Evolutionary conservation across 257 asterid genomes (phyloP).

Genomic region (Nicotiana tabacum): DNA sequence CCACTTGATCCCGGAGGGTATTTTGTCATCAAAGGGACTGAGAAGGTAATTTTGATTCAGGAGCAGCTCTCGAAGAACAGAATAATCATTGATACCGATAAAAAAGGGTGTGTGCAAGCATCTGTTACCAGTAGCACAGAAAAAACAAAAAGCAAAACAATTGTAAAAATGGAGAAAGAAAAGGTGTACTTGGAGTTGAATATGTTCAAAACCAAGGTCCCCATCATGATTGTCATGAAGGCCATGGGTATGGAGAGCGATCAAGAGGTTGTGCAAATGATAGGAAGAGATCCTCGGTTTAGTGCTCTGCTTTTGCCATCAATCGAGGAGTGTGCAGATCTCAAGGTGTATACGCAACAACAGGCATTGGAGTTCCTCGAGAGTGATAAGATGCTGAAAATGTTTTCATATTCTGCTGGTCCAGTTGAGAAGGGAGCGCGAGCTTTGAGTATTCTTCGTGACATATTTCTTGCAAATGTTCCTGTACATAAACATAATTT

Average conservation of each 20-base stretch:
- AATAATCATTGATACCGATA: conserved; percentile 85
- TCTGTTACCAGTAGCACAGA: conserved; percentile 90
- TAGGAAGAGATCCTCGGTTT: conserved; percentile 95
- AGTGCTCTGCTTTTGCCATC: conserved; percentile 86
- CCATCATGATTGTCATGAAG: conserved; percentile 85
- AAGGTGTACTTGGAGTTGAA: conserved; percentile 69
- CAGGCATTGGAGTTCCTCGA: conserved; percentile 85
- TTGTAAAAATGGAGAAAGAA: conserved; percentile 81
- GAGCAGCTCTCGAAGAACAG: conserved; percentile 98
- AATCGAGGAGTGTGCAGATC: conserved; percentile 81
- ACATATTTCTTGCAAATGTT: conserved; percentile 68
- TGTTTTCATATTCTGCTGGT: conserved; percentile 18
- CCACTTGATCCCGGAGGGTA: conserved; percentile 99
- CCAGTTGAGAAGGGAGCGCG: conserved; percentile 58
- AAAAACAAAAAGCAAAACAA: conserved; percentile 65
- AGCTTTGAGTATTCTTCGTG: conserved; percentile 54
- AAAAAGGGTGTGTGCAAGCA: conserved; percentile 94
- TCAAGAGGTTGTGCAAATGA: conserved; percentile 97
- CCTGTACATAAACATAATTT: conserved; percentile 66
- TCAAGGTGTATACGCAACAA: conserved; percentile 53
- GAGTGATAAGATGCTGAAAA: conserved; percentile 40
- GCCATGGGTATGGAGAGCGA: conserved; percentile 99
- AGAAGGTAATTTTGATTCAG: conserved; percentile 94
- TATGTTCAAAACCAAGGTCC: conserved; percentile 73
- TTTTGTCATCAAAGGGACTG: conserved; percentile 82